phyloP scores from a whole-genome alignment of 768 basidiomycete genomes.

The Termitomyces sp. region DNA sequence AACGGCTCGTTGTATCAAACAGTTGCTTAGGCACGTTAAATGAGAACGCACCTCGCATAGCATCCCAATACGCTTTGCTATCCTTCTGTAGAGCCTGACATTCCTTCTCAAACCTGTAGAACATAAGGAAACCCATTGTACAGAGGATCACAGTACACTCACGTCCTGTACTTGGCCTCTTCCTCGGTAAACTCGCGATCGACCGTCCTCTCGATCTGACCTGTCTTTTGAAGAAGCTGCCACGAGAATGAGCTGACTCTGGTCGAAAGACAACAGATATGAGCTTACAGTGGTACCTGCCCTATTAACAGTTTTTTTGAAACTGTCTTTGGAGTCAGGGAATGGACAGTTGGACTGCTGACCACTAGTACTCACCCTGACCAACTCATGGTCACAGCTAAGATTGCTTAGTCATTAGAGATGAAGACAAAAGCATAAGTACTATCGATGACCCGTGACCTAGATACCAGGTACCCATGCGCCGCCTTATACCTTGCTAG shows the following conservation, averaged over 20 bases:
- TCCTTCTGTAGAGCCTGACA: slow-evolving; percentile 91
- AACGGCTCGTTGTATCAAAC: slow-evolving; percentile 1
- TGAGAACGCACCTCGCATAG: slow-evolving; percentile 76
- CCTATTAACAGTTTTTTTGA: slow-evolving; percentile 92
- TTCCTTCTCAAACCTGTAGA: slow-evolving; percentile 94
- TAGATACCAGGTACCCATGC: too few relatives aligned
- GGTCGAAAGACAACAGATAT: slow-evolving; percentile 6
- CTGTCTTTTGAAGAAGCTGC: slow-evolving; percentile 95
- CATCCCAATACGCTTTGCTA: slow-evolving; percentile 90
- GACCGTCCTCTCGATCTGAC: slow-evolving; percentile 94
- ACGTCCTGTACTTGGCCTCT: slow-evolving; percentile 89
- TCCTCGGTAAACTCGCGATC: slow-evolving; percentile 93
- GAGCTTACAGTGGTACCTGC: slow-evolving; percentile 80
- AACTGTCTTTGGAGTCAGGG: slow-evolving; percentile 38
- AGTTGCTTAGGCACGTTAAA: neutral
- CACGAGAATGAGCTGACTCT: slow-evolving; percentile 13
- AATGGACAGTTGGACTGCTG: neutral
- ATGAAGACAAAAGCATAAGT: too few relatives aligned
- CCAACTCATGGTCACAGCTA: slow-evolving; percentile 24
- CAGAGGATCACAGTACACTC: slow-evolving; percentile 27
- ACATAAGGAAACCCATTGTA: slow-evolving; percentile 1
- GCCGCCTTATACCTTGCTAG: too few relatives aligned
- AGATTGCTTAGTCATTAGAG: slow-evolving; percentile 14
- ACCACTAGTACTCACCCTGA: slow-evolving; percentile 19
- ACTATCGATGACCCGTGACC: too few relatives aligned